Evolutionary conservation across 2,329 filamentous ascomycete genomes (phyloP).

Genomic region (Helotiales sp.): DNA sequence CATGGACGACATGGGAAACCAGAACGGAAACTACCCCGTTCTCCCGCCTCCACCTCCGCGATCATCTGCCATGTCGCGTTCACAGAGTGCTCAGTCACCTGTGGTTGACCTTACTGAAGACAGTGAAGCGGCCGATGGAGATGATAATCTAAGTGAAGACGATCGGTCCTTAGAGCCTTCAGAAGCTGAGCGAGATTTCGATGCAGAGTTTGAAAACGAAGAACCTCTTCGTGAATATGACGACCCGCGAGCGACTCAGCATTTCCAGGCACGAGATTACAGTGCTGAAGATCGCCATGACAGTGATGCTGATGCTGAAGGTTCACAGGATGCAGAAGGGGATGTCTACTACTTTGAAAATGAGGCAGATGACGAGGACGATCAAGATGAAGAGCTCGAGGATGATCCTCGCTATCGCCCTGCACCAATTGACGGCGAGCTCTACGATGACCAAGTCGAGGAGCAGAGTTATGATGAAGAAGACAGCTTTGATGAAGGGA

Average conservation of each 20-base stretch:
- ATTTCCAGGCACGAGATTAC: neutral
- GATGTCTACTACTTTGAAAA: neutral
- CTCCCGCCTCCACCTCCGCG: constrained; percentile 2
- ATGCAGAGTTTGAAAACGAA: neutral
- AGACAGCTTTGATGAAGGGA: constrained; percentile 29
- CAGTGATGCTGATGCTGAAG: neutral
- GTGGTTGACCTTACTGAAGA: constrained; percentile 30
- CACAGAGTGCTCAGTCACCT: constrained; percentile 26
- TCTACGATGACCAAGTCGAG: constrained; percentile 2
- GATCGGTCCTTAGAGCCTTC: neutral
- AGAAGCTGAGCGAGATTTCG: neutral
- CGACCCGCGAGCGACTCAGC: neutral
- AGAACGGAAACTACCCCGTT: neutral
- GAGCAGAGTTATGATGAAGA: constrained; percentile 16
- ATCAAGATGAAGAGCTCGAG: constrained; percentile 15
- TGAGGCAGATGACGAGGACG: constrained; percentile 8
- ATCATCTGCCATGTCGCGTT: constrained; percentile 23
- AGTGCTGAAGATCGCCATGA: neutral
- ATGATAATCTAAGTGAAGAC: constrained; percentile 29
- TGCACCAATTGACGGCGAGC: neutral
- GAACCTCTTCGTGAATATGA: neutral
- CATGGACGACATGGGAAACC: constrained; percentile 1
- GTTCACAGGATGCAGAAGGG: neutral
- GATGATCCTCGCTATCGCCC: neutral
- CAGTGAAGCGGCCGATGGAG: constrained; percentile 23